Evolutionary conservation across 2,329 filamentous ascomycete species (phyloP).

Genomic region (Aspergillus ibericus): DNA sequence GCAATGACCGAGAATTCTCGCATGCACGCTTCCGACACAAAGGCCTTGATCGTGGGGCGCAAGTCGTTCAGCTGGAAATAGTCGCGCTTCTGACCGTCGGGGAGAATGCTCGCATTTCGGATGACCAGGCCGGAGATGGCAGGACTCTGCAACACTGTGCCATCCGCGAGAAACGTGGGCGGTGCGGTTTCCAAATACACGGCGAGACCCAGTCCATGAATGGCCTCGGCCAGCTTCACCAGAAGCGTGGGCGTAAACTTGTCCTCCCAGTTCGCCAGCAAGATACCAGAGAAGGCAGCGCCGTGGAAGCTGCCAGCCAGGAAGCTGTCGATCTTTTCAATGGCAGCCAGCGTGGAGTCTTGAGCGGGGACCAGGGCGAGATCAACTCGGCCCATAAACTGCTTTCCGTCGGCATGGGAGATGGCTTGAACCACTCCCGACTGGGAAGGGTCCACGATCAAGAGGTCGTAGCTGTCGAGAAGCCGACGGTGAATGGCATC

Average conservation of each 20-base stretch:
- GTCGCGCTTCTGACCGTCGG: slow-evolving; percentile 44
- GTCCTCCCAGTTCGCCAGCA: slow-evolving; percentile 46
- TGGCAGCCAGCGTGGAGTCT: slow-evolving; percentile 24
- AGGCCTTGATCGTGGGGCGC: slow-evolving; percentile 45
- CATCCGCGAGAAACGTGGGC: slow-evolving; percentile 43
- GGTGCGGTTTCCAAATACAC: slow-evolving; percentile 46
- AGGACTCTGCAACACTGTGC: slow-evolving; percentile 34
- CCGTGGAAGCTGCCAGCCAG: slow-evolving; percentile 27
- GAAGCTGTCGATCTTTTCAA: slow-evolving; percentile 32
- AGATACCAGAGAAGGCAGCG: slow-evolving; percentile 39
- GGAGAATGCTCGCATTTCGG: slow-evolving; percentile 44
- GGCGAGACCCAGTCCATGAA: slow-evolving; percentile 38
- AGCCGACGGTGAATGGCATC: slow-evolving; percentile 35
- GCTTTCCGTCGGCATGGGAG: slow-evolving; percentile 16
- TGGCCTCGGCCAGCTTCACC: slow-evolving; percentile 32
- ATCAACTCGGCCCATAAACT: slow-evolving; percentile 37
- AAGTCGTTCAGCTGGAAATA: slow-evolving; percentile 47
- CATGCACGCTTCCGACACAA: slow-evolving; percentile 48
- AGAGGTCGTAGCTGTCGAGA: slow-evolving; percentile 46
- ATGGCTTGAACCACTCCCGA: slow-evolving; percentile 38
- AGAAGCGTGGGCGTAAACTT: slow-evolving; percentile 31
- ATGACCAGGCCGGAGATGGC: slow-evolving; percentile 42
- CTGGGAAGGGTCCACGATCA: slow-evolving; percentile 46
- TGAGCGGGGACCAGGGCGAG: slow-evolving; percentile 23
- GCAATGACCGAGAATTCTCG: slow-evolving; percentile 45